These are phyloP conservation scores for Hortaea sp. DNA, from an alignment of 2,329 filamentous ascomycete genomes.

Conservation along the genomic window DNA sequence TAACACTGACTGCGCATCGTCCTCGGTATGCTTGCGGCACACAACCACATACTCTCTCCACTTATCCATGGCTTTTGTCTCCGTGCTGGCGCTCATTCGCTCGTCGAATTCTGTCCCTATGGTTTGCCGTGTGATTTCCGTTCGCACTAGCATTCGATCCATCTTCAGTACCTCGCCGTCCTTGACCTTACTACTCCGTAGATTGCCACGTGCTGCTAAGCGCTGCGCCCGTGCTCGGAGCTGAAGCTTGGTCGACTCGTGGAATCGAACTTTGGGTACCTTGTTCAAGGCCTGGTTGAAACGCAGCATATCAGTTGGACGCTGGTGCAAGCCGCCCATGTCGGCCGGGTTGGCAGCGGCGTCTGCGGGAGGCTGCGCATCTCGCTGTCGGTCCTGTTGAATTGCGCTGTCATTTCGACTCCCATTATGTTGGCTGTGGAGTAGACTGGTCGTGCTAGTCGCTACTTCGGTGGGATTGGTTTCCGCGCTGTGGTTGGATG, in stretches of 20 bases:
- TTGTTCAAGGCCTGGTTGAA: constrained; percentile 9
- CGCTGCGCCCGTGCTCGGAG: constrained; percentile 20
- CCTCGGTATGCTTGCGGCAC: constrained; percentile 47
- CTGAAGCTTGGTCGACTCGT: constrained; percentile 20
- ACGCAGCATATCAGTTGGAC: constrained; percentile 4
- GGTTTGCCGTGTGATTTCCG: constrained; percentile 43
- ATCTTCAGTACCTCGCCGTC: constrained; percentile 57
- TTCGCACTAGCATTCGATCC: constrained; percentile 57
- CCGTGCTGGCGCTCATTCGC: constrained; percentile 50
- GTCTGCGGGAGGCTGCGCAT: background rate
- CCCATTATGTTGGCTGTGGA: constrained; percentile 12
- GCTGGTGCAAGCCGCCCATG: constrained; percentile 5
- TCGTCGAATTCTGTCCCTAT: constrained; percentile 52
- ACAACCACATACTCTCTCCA: constrained; percentile 57
- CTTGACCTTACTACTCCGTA: constrained; percentile 27
- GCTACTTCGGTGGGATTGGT: constrained; percentile 7
- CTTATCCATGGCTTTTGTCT: constrained; percentile 50
- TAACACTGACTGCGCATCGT: constrained; percentile 34
- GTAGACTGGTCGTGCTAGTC: constrained; percentile 18
- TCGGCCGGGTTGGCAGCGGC: constrained; percentile 3
- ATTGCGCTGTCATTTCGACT: background rate
- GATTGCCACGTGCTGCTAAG: constrained; percentile 17
- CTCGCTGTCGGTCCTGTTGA: background rate
- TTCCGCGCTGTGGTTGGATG: constrained; percentile 9
- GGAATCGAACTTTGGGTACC: constrained; percentile 19